phyloP scores from a whole-genome alignment of 75 land plant species.

The Adiantum capillusveneris region DNA sequence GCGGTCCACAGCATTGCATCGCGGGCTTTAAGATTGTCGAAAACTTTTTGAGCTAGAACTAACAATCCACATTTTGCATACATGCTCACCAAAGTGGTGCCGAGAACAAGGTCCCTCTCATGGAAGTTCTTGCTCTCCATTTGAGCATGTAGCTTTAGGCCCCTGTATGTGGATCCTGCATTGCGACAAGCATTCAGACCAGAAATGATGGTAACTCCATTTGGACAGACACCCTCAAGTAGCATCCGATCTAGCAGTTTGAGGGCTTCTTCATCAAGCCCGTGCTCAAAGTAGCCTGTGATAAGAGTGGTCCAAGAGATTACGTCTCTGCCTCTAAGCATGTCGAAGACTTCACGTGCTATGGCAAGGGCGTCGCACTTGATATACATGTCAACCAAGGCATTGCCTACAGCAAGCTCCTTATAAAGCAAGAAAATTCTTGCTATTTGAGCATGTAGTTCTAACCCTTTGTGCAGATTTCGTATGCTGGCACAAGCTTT shows the following conservation, averaged over 20 bases:
- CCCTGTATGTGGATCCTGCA: constrained; percentile 39
- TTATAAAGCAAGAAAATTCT: constrained; percentile 29
- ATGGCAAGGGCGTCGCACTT: constrained; percentile 32
- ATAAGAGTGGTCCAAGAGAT: constrained; percentile 56
- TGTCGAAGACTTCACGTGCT: constrained; percentile 34
- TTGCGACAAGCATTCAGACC: constrained; percentile 43
- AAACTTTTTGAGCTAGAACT: constrained; percentile 18
- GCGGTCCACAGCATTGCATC: constrained; percentile 48
- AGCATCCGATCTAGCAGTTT: constrained; percentile 43
- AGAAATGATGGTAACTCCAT: constrained; percentile 41
- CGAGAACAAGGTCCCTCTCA: constrained; percentile 19
- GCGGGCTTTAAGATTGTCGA: constrained; percentile 20
- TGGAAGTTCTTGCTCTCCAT: constrained; percentile 17
- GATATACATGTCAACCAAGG: constrained; percentile 55
- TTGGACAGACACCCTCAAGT: constrained; percentile 27
- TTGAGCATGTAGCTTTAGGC: constrained; percentile 36
- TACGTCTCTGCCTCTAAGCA: constrained; percentile 24
- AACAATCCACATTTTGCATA: constrained; percentile 53
- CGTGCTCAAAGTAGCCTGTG: constrained; percentile 51
- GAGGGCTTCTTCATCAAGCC: constrained; percentile 42
- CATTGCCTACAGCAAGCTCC: constrained; percentile 37
- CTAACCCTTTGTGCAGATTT: constrained; percentile 10
- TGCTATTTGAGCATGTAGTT: constrained; percentile 31
- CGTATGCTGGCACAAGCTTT: constrained; percentile 30
- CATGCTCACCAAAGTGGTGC: constrained; percentile 45